Evolutionary conservation across 768 basidiomycete species (phyloP).

Genomic region (Leccinum uliginosum): DNA sequence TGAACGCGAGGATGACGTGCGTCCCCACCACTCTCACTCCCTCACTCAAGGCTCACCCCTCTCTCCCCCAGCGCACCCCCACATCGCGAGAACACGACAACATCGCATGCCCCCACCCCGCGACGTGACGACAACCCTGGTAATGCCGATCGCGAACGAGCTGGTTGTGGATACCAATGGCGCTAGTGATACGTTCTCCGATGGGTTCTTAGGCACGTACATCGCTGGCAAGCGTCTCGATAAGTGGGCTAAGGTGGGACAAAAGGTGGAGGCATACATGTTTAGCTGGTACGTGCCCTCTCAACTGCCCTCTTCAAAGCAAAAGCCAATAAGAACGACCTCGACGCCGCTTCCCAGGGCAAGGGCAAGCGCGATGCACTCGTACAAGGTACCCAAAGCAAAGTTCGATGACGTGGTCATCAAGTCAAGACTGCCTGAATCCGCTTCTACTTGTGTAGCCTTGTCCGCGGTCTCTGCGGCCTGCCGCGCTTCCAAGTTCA

Average conservation of each 20-base stretch:
- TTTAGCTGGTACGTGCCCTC: conserved; percentile 56
- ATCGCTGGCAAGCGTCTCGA: conserved; percentile 74
- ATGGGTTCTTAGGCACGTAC: conserved; percentile 87
- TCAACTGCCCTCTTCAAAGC: conserved; percentile 35
- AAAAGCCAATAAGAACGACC: conserved; percentile 37
- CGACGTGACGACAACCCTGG: conserved; percentile 26
- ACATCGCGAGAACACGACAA: no score
- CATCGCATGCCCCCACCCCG: no score
- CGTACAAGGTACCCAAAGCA: conserved; percentile 62
- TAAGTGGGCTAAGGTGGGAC: conserved; percentile 78
- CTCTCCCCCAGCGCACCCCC: no score
- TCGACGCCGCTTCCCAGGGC: conserved; percentile 45
- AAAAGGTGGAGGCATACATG: conserved; percentile 84
- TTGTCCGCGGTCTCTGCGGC: conserved; percentile 48
- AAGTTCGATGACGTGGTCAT: conserved; percentile 63
- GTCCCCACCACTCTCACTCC: no score
- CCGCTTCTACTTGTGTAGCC: conserved; percentile 40
- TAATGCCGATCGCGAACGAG: conserved; percentile 51
- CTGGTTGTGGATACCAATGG: conserved; percentile 96
- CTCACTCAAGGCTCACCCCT: no score
- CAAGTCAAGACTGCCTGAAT: conserved; percentile 40
- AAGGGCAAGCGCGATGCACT: conserved; percentile 77
- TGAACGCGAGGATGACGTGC: no score
- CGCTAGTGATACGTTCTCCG: conserved; percentile 96
- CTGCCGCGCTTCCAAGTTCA: conserved; percentile 34